Conservation (phyloP, 768 basidiomycete genomes). For the Gyrodon lividus region DNA sequence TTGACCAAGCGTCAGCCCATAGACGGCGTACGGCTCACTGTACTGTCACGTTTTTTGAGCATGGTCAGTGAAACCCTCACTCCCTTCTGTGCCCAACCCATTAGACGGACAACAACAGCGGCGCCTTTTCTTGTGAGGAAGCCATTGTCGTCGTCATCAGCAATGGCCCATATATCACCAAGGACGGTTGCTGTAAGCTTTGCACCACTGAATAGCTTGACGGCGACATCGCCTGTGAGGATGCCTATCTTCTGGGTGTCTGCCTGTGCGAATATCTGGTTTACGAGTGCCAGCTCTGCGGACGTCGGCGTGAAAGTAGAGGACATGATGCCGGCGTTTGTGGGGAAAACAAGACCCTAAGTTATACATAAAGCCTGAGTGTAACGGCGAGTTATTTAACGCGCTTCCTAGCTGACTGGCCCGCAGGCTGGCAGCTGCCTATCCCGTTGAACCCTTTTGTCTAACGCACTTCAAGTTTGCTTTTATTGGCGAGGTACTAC, state of each 20-base stretch:
- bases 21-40: no score
- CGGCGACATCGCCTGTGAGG: conserved; percentile 87
- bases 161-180: conserved; percentile 91
- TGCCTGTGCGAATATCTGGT: conserved; percentile 67
- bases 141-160: conserved; percentile 93
- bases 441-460: no score
- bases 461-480: no score
- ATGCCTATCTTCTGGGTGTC: conserved; percentile 82
- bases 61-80: conserved; percentile 63
- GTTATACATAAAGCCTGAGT: conserved; percentile 11
- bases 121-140: conserved; percentile 88
- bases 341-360: background rate
- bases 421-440: no score
- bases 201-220: conserved; percentile 81
- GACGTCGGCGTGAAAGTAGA: conserved; percentile 45
- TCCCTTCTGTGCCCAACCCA: conserved; percentile 90
- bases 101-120: conserved; percentile 83
- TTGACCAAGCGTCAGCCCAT: conserved; percentile 13
- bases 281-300: conserved; percentile 56
- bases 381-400: no score
- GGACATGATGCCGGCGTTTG: conserved; percentile 36
- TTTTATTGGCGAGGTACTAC: no score
- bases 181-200: conserved; percentile 74
- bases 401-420: background rate
- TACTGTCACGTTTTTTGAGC: conserved; percentile 71